phyloP scores from a whole-genome alignment of 352 stramenopile genomes.

The Thalassiosira delicatula region DNA sequence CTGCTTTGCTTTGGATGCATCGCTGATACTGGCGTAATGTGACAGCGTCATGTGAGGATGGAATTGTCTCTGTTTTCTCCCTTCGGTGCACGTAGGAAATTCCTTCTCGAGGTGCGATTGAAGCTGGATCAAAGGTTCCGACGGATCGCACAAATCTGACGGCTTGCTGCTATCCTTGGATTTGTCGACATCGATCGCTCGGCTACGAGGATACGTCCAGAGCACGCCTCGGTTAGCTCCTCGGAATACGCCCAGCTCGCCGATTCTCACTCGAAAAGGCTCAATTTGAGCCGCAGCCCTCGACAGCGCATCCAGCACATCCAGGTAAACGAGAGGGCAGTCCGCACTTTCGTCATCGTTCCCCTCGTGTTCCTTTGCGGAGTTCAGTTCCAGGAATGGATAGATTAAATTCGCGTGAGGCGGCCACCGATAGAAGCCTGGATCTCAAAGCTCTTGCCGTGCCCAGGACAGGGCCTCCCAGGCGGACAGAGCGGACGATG shows the following conservation, averaged over 20 bases:
- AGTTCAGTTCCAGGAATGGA: slow-evolving; percentile 73
- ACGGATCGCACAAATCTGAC: slow-evolving; percentile 9
- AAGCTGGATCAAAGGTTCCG: slow-evolving; percentile 66
- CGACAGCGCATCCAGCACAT: slow-evolving; percentile 42
- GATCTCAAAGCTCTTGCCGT: slow-evolving; percentile 69
- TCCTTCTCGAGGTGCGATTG: slow-evolving; percentile 65
- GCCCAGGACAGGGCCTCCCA: slow-evolving; percentile 68
- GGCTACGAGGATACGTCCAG: slow-evolving; percentile 71
- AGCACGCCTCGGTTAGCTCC: slow-evolving; percentile 73
- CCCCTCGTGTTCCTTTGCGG: slow-evolving; percentile 12
- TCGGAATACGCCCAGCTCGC: slow-evolving; percentile 76
- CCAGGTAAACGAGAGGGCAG: slow-evolving; percentile 27
- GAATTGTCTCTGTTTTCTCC: slow-evolving; percentile 63
- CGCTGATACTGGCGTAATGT: slow-evolving; percentile 68
- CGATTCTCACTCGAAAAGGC: slow-evolving; percentile 74
- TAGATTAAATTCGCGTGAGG: slow-evolving; percentile 82
- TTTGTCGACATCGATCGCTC: slow-evolving; percentile 22
- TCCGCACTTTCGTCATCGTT: slow-evolving; percentile 46
- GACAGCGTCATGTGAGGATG: slow-evolving; percentile 81
- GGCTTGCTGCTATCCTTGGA: no score
- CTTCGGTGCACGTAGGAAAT: slow-evolving; percentile 76
- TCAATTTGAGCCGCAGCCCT: slow-evolving; percentile 46
- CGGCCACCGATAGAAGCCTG: slow-evolving; percentile 81
- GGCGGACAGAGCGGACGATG: slow-evolving; percentile 49
- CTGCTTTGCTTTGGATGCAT: slow-evolving; percentile 65